phyloP scores from a whole-genome alignment of 1,284 basidiomycete genomes.

The Peniophora sp. region DNA sequence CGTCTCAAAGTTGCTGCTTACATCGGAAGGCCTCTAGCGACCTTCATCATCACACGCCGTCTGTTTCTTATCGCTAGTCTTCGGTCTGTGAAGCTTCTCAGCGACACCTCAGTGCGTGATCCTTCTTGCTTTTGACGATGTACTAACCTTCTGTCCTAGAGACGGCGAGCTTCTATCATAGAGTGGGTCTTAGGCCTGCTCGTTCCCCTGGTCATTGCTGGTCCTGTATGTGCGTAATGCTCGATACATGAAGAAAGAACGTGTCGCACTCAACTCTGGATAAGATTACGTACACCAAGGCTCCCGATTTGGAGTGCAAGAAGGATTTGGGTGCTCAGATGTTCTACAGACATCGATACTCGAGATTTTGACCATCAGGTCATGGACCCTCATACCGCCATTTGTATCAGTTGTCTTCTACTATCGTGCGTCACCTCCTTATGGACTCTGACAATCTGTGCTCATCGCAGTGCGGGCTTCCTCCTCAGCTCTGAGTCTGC shows the following conservation, averaged over 20 bases:
- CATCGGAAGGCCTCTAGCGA: neutral
- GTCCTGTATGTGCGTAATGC: neutral
- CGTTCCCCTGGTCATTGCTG: neutral
- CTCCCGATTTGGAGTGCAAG: neutral
- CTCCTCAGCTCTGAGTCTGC: too few species aligned
- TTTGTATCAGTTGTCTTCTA: neutral
- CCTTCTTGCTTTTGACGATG: neutral
- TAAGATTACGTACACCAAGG: neutral
- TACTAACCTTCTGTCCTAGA: neutral
- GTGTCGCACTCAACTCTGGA: too few species aligned
- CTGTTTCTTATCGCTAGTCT: neutral
- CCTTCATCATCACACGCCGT: neutral
- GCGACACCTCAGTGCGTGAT: neutral
- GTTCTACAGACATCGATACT: neutral
- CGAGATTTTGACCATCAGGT: neutral
- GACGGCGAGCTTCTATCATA: neutral
- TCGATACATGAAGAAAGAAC: neutral
- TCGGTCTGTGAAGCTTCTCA: neutral
- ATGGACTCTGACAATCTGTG: too few species aligned
- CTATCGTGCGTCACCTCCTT: neutral
- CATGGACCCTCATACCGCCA: neutral
- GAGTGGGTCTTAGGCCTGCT: neutral
- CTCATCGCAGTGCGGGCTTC: too few species aligned
- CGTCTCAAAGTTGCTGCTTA: neutral
- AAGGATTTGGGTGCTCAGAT: neutral